These are phyloP conservation scores for Citrus sp. DNA, from an alignment of 345 rosid species.

Conservation along the genomic window DNA sequence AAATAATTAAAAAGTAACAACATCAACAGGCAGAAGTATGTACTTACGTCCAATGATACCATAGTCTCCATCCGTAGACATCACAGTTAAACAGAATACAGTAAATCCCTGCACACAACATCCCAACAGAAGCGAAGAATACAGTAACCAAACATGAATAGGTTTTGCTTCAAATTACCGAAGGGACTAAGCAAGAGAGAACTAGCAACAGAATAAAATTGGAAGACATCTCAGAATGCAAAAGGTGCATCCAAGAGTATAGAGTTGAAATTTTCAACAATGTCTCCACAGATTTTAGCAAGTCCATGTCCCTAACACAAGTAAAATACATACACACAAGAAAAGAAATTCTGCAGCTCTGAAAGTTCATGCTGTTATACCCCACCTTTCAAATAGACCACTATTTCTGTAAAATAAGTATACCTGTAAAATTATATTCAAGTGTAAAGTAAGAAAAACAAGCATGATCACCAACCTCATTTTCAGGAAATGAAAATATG, in stretches of 20 bases:
- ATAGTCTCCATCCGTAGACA: conserved; percentile 15
- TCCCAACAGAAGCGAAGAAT: background rate
- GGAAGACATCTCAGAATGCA: background rate
- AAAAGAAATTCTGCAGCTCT: background rate
- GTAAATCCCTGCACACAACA: conserved; percentile 25
- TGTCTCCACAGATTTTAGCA: background rate
- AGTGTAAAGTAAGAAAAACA: background rate
- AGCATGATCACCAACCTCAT: conserved; percentile 17
- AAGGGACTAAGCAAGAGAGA: background rate
- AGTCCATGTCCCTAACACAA: background rate
- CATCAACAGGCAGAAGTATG: background rate
- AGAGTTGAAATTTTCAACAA: background rate
- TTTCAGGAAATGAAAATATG: conserved; percentile 20
- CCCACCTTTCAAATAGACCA: background rate
- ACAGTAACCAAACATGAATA: background rate
- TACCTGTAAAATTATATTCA: background rate
- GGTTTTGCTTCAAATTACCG: background rate
- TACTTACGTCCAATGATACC: conserved; percentile 38
- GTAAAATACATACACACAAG: background rate
- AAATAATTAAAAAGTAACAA: background rate
- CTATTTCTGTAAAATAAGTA: background rate
- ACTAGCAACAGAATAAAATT: background rate
- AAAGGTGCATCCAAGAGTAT: background rate
- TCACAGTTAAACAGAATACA: conserved; percentile 26
- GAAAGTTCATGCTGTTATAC: background rate